These are phyloP conservation scores for Exophiala oligosperma DNA, from an alignment of 2,329 filamentous ascomycete species.

Conservation along the genomic window DNA sequence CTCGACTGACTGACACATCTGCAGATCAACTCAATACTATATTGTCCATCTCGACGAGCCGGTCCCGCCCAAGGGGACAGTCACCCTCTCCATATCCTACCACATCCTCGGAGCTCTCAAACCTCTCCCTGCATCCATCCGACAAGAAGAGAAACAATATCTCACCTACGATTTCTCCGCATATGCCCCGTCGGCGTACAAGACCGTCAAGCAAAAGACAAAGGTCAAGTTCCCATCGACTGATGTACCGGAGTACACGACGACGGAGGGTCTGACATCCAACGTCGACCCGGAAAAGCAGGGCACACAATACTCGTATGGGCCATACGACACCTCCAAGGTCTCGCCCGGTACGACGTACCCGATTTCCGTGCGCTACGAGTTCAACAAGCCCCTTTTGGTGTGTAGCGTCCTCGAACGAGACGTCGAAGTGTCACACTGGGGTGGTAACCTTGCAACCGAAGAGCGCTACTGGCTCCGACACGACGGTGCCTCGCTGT, in stretches of 20 bases:
- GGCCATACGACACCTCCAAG: slow-evolving; percentile 71
- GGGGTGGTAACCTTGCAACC: slow-evolving; percentile 93
- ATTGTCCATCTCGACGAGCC: slow-evolving; percentile 75
- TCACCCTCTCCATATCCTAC: slow-evolving; percentile 86
- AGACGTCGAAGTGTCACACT: slow-evolving; percentile 93
- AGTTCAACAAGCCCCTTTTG: slow-evolving; percentile 89
- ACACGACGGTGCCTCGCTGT: slow-evolving; percentile 80
- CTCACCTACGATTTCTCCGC: slow-evolving; percentile 83
- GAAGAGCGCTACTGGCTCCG: slow-evolving; percentile 90
- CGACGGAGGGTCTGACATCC: slow-evolving; percentile 58
- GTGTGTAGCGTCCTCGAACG: slow-evolving; percentile 79
- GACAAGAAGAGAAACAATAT: slow-evolving; percentile 84
- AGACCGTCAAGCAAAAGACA: slow-evolving; percentile 90
- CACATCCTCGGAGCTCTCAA: slow-evolving; percentile 74
- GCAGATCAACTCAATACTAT: slow-evolving; percentile 76
- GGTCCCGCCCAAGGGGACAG: slow-evolving; percentile 72
- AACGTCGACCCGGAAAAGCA: slow-evolving; percentile 74
- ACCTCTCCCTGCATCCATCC: slow-evolving; percentile 78
- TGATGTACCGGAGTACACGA: slow-evolving; percentile 83
- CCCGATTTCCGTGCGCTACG: slow-evolving; percentile 79
- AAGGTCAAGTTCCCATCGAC: slow-evolving; percentile 84
- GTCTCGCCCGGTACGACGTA: slow-evolving; percentile 74
- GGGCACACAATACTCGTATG: slow-evolving; percentile 84
- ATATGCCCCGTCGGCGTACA: slow-evolving; percentile 80
- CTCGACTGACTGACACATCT: slow-evolving; percentile 1